Evolutionary conservation across 768 basidiomycete genomes (phyloP), one percentile per base, ranked within the genome.

Genomic region (Lanmaoa rubissima): DNA sequence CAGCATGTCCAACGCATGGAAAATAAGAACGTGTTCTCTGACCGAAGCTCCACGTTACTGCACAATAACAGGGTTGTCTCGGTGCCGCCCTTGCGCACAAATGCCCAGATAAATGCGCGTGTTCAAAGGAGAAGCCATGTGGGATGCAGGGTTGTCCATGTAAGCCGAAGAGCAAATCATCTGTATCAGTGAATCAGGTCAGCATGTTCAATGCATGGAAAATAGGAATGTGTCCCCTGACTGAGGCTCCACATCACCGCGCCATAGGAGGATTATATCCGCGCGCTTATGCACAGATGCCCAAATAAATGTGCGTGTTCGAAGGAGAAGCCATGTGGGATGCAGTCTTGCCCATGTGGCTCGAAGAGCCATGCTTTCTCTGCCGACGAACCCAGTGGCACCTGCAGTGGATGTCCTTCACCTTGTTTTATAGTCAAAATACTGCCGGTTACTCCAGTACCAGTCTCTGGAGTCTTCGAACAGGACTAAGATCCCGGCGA

Each of bases 331-430:
- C 7, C 1, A 4, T 54, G 21, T 26, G 1, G 0, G 1, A 8
- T 4, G 1, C 3, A 3, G 2, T 0, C 4, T 14, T 19, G 32
- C 32, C 19, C n/a, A 32, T 47, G 41, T 42, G 12, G 13, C 2
- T 0, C 11, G 19, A 11, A 28, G 26, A 28, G 1, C 26, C 6
- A 4, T 6, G 6, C 26, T 28, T 6, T 6, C 26, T 28, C 6
- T 28, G 26, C 26, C 26, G 26, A 11, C 19, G 5, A 0, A 38
- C 1, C 17, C 28, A 1, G 5, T 1, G 36, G 8, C 21, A 24
- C 21, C 17, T 51, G 58, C 21, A 55, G 60, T 36, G 58, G 58
- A 40, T 48, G n/a, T 14, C 60, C 60, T 39, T 54, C 60, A 2
- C 31, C 40, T 32, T 61, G 58, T 32, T 2, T 31, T 31, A 1